Evolutionary conservation across 495 filamentous ascomycete genomes (phyloP), one percentile per base, ranked within the genome.

Genomic region (Trichocladium antarcticum): DNA sequence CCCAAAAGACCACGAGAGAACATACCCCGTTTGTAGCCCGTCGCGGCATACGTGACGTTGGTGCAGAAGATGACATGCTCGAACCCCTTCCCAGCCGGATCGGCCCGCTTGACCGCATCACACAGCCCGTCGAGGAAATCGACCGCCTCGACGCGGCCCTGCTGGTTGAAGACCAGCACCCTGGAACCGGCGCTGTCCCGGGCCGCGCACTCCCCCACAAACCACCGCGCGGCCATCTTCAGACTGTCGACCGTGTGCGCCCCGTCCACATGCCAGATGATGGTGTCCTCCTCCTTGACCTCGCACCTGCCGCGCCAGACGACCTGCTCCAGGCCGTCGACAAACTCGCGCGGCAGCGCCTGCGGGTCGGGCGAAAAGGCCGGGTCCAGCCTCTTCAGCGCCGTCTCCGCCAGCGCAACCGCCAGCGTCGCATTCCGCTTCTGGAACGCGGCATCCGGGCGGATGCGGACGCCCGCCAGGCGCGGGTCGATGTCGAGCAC

Each of bases 141-240:
- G 11, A 74, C 65, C 9, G 83, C 82, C n/a, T 89, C 86, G 44
- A 83, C 76, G 15, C 89, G 82, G 10, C 83, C 87, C 60, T 96
- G 90, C 58, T 98, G 92, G 67, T 98, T 98, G 75, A 97, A 98
- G 42, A 98, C 80, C 45, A 98, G 70, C 43, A 89, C 79, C n/a
- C 81, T 74, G 9, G 63, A 63, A 0, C 68, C 67, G 5, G 9
- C 35, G 0, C 22, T 21, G 1, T 11, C 12, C 15, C 49, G 42
- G 10, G 2, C 34, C 49, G 62, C 47, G 57, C 60, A 62, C 68
- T 72, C 65, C 50, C 60, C 49, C 44, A 69, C 57, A 57, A 96
- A 96, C 92, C 92, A 98, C 29, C 73, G 72, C 3, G 79, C 82
- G 1, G 85, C 84, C 56, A 83, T 72, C 49, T 81, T 76, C 41